Evolutionary conservation across 2,329 filamentous ascomycete species (phyloP), one percentile per base, ranked within the genome.

Genomic region (Hypoxylon sp.): DNA sequence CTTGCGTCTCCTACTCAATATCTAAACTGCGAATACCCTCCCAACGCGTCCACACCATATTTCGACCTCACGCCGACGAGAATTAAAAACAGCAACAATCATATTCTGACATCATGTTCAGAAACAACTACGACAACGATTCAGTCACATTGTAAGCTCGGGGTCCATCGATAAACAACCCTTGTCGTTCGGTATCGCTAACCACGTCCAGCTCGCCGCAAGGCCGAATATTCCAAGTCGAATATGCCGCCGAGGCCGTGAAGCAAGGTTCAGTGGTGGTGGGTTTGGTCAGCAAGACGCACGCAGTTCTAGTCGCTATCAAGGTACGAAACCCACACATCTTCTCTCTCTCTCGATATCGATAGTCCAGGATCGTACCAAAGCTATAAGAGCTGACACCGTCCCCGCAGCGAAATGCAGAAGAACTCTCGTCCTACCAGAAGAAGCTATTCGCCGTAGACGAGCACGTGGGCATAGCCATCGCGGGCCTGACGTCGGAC

Each of bases 91-190:
- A 17, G 9, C 58, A 19, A 56, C 30, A 49, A 38, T 25, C 17
- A 60, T 21, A 60, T 23, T 49, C 53, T 32, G 75, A 73, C 87
- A 90, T 78, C 78, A 98, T 99, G 96, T 99, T 99, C 86, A 90
- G 96, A 84, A 99, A 99, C 88, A 98, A 98, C 84, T 99, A 99
- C 88, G 96, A 99, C 86, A 99, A 99, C 90, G 96, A 99, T 84
- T 97, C 95, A 71, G 94, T 98, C 84, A 99, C 96, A 84, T 99
- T 98, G 94, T 97, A 87, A 84, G 91, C 83, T 79, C 71, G 1
- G 1, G 28, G 63, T 60, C 34, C 62, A 21, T 21, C 55, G 55
- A 41, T 50, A 53, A 53, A 46, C 51, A 25, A 62, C 67, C 60
- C 64, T 60, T 62, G 52, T 50, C 32, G 48, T 64, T 64, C 63